Percentiles rank a stretch among this genome's conserved stretches.
phyloP scores from a whole-genome alignment of 2,329 filamentous ascomycete species.

The Paecilomyces niveus region DNA sequence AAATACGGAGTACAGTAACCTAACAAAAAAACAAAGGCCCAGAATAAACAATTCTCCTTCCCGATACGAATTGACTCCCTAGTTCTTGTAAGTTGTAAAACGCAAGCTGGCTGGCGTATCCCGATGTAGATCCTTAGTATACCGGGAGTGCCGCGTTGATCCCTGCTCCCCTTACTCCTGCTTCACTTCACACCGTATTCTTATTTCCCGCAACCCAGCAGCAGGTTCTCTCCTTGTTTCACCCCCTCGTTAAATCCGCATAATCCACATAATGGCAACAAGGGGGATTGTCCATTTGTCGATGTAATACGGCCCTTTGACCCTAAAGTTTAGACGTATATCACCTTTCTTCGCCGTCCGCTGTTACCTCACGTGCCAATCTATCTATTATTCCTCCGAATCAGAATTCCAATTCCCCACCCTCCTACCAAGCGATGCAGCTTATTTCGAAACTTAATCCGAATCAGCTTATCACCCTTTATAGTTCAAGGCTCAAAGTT shows the following conservation, averaged over 20 bases:
- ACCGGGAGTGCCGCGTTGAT: background rate
- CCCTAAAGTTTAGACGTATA: no score
- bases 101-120: background rate
- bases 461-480: no score
- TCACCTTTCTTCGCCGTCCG: no score
- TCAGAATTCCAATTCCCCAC: no score
- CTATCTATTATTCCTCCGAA: no score
- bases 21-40: background rate
- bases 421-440: no score
- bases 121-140: background rate
- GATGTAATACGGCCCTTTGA: no score
- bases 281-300: no score
- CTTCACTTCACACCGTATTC: background rate
- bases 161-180: background rate
- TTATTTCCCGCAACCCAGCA: background rate
- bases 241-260: background rate
- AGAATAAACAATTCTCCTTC: background rate
- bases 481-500: no score
- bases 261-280: background rate
- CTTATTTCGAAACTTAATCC: no score
- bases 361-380: no score
- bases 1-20: background rate
- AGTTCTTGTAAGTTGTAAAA: background rate
- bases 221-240: background rate
- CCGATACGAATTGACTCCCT: no score